Evolutionary conservation across 208 protist species (phyloP).

Genomic region (Trypanosoma congolense): DNA sequence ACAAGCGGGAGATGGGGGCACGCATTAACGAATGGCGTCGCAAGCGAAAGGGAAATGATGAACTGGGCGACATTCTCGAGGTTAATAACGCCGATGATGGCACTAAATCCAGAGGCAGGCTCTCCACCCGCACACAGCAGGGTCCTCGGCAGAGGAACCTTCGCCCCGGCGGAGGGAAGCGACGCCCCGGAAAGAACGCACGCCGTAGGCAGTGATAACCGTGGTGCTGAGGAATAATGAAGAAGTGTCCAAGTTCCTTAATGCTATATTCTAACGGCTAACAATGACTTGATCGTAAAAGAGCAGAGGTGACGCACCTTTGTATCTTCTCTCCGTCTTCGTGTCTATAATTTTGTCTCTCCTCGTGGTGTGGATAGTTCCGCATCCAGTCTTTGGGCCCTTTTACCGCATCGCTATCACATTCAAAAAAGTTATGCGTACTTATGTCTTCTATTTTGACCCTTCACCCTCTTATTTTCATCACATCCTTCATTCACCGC

Average conservation of each 20-base stretch:
- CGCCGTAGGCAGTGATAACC: conserved; percentile 42
- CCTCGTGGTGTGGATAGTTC: too few species aligned
- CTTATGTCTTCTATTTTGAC: conserved; percentile 5
- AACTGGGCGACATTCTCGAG: conserved; percentile 53
- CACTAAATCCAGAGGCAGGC: conserved; percentile 10
- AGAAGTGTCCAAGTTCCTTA: not conserved
- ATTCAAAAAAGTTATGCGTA: too few species aligned
- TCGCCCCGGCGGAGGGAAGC: conserved; percentile 57
- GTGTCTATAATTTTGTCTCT: too few species aligned
- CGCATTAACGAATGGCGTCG: conserved; percentile 82
- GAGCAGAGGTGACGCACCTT: too few species aligned
- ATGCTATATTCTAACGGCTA: too few species aligned
- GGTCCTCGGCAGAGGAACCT: conserved; percentile 40
- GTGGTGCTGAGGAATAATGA: conserved; percentile 6
- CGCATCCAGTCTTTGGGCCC: too few species aligned
- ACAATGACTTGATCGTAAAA: too few species aligned
- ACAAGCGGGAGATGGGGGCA: conserved; percentile 90
- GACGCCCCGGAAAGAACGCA: conserved; percentile 88
- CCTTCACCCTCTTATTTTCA: conserved; percentile 1
- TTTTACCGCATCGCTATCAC: too few species aligned
- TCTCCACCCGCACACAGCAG: conserved; percentile 7
- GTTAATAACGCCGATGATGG: conserved; percentile 47
- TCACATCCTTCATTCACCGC: too few species aligned
- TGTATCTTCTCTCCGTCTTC: too few species aligned
- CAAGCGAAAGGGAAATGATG: conserved; percentile 72